Conservation (phyloP, 192 early-diverging fungal species). For the Cetraspora pellucida region DNA sequence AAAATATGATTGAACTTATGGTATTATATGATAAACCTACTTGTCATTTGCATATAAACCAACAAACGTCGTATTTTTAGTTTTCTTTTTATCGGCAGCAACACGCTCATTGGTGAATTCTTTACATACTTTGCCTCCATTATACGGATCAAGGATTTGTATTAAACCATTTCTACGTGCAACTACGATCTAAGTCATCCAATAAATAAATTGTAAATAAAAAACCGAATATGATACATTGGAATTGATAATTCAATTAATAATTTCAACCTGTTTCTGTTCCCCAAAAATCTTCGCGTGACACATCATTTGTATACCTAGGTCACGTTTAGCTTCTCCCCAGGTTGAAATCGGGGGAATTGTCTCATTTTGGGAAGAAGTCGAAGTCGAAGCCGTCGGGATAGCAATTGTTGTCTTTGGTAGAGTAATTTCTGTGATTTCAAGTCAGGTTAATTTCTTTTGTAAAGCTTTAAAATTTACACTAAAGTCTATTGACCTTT, state of each 20-base stretch:
- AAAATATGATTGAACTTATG: not conserved
- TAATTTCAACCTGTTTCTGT: slow-evolving; percentile 25
- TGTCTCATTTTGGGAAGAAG: slow-evolving; percentile 29
- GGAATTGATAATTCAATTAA: not conserved
- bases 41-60: slow-evolving; percentile 51
- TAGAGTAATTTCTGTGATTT: slow-evolving; percentile 37
- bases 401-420: slow-evolving; percentile 32
- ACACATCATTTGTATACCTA: slow-evolving; percentile 41
- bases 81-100: not conserved
- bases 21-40: slow-evolving; percentile 38
- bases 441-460: not conserved
- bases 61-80: slow-evolving; percentile 47
- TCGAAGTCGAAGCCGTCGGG: slow-evolving; percentile 3
- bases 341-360: slow-evolving; percentile 40
- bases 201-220: not conserved
- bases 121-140: slow-evolving; percentile 37
- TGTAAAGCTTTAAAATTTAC: not conserved
- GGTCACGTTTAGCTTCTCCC: slow-evolving; percentile 40
- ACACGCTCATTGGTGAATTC: slow-evolving; percentile 43
- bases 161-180: slow-evolving; percentile 58
- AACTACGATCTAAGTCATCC: slow-evolving; percentile 46
- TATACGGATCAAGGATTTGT: slow-evolving; percentile 47
- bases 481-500: slow-evolving; percentile 36
- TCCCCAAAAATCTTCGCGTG: slow-evolving; percentile 36
- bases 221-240: not conserved